These are phyloP conservation scores for Claviceps maximensis DNA, from an alignment of 2,329 filamentous ascomycete genomes.

Conservation along the genomic window DNA sequence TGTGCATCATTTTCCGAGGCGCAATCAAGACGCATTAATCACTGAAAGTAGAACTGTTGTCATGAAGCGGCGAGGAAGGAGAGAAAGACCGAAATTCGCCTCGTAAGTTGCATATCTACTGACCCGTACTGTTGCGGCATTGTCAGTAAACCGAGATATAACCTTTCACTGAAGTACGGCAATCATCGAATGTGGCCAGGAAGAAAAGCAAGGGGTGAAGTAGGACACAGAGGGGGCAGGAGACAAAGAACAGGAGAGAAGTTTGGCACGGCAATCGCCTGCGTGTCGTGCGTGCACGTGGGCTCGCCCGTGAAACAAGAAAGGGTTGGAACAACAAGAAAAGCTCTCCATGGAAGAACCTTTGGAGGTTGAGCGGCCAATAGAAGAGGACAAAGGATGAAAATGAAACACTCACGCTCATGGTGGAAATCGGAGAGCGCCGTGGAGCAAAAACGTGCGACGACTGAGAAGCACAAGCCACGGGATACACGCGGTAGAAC, in stretches of 20 bases:
- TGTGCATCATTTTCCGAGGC: background rate
- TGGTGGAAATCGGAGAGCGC: conserved; percentile 10
- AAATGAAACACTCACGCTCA: conserved; percentile 18
- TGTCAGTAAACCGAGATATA: conserved; percentile 14
- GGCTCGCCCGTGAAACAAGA: background rate
- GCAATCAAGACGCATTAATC: background rate
- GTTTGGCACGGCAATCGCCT: too few species aligned
- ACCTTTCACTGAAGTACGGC: background rate
- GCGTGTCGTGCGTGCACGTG: background rate
- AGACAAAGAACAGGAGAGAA: background rate
- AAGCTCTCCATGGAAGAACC: background rate
- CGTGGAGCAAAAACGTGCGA: background rate
- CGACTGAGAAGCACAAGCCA: background rate
- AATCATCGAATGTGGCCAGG: background rate
- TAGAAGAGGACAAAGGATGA: conserved; percentile 10
- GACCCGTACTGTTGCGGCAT: conserved; percentile 38
- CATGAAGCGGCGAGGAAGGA: background rate
- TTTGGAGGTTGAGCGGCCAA: conserved; percentile 11
- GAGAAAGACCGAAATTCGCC: background rate
- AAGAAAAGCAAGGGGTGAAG: background rate
- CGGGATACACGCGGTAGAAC: background rate
- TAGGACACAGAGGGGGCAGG: background rate
- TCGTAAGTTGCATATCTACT: conserved; percentile 16
- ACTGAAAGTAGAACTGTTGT: background rate
- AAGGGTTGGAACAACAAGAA: background rate